Evolutionary conservation across 495 filamentous ascomycete genomes (phyloP).

Genomic region (Poronia punctata): DNA sequence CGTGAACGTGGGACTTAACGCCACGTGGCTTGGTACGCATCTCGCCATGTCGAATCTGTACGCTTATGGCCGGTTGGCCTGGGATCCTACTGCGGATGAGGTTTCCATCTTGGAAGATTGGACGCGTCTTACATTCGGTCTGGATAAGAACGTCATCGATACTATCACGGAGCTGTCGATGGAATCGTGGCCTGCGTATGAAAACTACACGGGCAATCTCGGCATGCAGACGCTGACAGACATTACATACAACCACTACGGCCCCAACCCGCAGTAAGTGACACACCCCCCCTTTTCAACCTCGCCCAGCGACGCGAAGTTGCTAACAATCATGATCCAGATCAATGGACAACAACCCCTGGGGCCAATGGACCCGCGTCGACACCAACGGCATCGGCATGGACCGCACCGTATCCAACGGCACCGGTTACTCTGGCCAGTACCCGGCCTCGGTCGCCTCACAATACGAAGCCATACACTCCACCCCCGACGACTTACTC

Average conservation of each 20-base stretch:
- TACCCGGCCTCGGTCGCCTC: conserved; percentile 55
- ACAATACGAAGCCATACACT: conserved; percentile 52
- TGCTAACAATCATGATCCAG: not conserved
- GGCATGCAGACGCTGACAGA: conserved; percentile 65
- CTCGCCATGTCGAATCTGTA: conserved; percentile 68
- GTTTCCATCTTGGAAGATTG: conserved; percentile 52
- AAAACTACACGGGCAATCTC: conserved; percentile 64
- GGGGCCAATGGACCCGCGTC: conserved; percentile 69
- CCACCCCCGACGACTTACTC: conserved; percentile 61
- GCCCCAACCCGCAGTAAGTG: conserved; percentile 55
- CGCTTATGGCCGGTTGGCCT: conserved; percentile 59
- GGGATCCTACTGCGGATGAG: conserved; percentile 46
- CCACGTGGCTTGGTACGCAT: conserved; percentile 62
- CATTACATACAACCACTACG: conserved; percentile 59
- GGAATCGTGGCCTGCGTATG: conserved; percentile 64
- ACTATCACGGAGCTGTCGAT: conserved; percentile 58
- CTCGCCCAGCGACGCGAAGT: not conserved
- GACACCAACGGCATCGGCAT: conserved; percentile 55
- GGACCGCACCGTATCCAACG: conserved; percentile 63
- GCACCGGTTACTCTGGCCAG: conserved; percentile 58
- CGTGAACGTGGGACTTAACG: conserved; percentile 61
- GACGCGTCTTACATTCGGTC: conserved; percentile 58
- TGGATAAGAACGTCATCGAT: conserved; percentile 45
- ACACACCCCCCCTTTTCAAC: not conserved
- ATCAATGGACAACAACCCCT: conserved; percentile 55